Evolutionary conservation across 1,284 basidiomycete species (phyloP), one percentile per base, ranked within the genome.

Genomic region (Cryptococcus sp.): DNA sequence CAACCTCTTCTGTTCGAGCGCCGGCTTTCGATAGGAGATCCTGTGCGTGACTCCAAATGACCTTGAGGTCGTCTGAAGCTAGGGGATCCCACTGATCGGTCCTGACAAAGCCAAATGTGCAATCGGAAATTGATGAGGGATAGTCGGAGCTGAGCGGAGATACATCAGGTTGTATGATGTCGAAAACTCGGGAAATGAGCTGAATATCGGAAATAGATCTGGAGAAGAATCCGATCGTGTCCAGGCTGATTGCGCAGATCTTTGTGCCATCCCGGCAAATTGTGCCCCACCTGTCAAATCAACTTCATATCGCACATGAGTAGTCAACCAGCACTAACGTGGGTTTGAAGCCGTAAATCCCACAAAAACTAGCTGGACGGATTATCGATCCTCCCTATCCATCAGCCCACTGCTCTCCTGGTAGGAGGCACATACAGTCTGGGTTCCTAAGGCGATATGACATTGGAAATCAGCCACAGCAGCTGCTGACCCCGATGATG

Each of bases 221-320:
- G 4, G 64, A 57, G 53, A 58, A 70, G 10, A 70, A 41, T 7
- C 68, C 70, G 13, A 72, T 51, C 0, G 70, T 70, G 51, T 69
- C 69, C 46, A 64, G 55, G 7, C 61, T 60, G 45, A 62, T 46
- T 5, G 61, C 57, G 44, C 53, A 50, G 28, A 62, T 54, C 55
- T 69, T 69, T 5, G 69, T 37, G 4, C 69, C 67, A 43, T 69
- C 66, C 24, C 64, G 60, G 4, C 59, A 59, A 51, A 70, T 65
- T 5, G 65, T 46, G 28, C 67, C 66, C 69, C 1, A 53, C 57
- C 37, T 28, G 4, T 1, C 11, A n/a, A 14, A 28, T 52, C 41
- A 54, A 45, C 32, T 21, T 4, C 9, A 13, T 28, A 18, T 37
- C 16, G n/a, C n/a, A n/a, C 13, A 11, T 28, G 28, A 11, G 28